phyloP scores from a whole-genome alignment of 345 rosid species.

The Kernera saxatilis region DNA sequence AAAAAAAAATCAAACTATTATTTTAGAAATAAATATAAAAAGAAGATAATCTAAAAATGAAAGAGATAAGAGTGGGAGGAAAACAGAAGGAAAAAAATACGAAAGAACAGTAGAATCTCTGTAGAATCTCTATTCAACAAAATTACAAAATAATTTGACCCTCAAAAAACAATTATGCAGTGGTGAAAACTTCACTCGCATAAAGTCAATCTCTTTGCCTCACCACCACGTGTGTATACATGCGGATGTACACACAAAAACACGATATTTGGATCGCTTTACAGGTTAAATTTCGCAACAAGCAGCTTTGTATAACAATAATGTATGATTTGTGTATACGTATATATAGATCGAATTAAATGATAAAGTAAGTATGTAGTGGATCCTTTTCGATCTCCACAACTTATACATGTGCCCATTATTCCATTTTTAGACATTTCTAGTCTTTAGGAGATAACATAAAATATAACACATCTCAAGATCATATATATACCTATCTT shows the following conservation, averaged over 20 bases:
- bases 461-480: slow-evolving; percentile 28
- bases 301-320: slow-evolving; percentile 21
- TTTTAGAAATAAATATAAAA: background rate
- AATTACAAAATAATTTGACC: slow-evolving; percentile 21
- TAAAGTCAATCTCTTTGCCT: background rate
- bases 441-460: slow-evolving; percentile 34
- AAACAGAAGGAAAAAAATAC: background rate
- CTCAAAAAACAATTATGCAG: background rate
- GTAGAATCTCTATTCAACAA: slow-evolving; percentile 15
- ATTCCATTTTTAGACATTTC: slow-evolving; percentile 31
- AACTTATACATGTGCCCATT: slow-evolving; percentile 35
- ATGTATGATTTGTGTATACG: slow-evolving; percentile 2
- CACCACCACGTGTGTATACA: slow-evolving; percentile 1
- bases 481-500: slow-evolving; percentile 10
- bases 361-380: slow-evolving; percentile 30
- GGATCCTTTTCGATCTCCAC: slow-evolving; percentile 34
- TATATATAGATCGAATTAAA: slow-evolving; percentile 17
- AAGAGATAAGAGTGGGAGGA: background rate
- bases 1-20: background rate
- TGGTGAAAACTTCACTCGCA: slow-evolving; percentile 8
- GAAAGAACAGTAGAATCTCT: slow-evolving; percentile 14
- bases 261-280: slow-evolving; percentile 13
- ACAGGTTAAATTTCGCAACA: slow-evolving; percentile 7
- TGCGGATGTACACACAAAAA: background rate
- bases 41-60: background rate